These are phyloP conservation scores for Fusarium oligoseptatum DNA, from an alignment of 2,329 filamentous ascomycete species.

Conservation along the genomic window DNA sequence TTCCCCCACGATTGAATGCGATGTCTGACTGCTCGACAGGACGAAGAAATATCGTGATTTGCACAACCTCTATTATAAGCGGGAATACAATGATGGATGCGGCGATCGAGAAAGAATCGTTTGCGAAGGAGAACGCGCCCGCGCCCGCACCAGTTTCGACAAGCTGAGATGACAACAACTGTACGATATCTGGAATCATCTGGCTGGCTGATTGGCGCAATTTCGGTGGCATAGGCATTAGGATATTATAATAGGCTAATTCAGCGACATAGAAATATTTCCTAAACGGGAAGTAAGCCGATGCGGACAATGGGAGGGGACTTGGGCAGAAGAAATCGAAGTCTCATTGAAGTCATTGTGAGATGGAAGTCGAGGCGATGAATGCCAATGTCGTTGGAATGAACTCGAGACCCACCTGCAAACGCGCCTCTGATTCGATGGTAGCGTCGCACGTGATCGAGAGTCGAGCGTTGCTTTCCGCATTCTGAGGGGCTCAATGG, in stretches of 20 bases:
- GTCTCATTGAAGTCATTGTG: slow-evolving; percentile 30
- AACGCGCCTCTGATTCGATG: slow-evolving; percentile 39
- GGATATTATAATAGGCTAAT: slow-evolving; percentile 3
- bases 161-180: slow-evolving; percentile 30
- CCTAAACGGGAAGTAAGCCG: background rate
- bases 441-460: slow-evolving; percentile 42
- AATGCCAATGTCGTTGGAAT: slow-evolving; percentile 32
- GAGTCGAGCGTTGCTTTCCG: slow-evolving; percentile 40
- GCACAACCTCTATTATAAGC: slow-evolving; percentile 90
- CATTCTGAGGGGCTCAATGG: slow-evolving; percentile 47
- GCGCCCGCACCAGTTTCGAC: slow-evolving; percentile 23
- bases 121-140: slow-evolving; percentile 59
- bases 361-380: slow-evolving; percentile 5
- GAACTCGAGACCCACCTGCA: slow-evolving; percentile 38
- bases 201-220: slow-evolving; percentile 22
- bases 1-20: background rate
- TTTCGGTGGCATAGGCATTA: slow-evolving; percentile 6
- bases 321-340: slow-evolving; percentile 3
- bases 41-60: slow-evolving; percentile 88
- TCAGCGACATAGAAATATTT: background rate
- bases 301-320: background rate
- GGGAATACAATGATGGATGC: slow-evolving; percentile 91
- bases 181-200: slow-evolving; percentile 36
- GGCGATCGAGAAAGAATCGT: slow-evolving; percentile 80
- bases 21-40: slow-evolving; percentile 57